phyloP scores from a whole-genome alignment of 192 early-diverging fungal species.

The Rhizophagus clarus region DNA sequence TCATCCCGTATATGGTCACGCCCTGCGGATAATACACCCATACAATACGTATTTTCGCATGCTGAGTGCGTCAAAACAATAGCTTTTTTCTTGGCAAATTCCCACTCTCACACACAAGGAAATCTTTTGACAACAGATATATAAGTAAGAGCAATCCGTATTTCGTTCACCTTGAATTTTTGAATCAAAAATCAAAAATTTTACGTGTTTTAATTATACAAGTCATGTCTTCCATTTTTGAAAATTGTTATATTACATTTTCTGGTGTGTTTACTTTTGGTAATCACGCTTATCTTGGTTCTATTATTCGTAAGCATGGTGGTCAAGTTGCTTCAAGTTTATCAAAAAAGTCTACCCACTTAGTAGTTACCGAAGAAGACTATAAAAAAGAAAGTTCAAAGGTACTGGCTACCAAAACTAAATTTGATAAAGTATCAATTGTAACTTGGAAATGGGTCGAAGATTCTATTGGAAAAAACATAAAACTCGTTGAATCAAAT shows the following conservation, averaged over 20 bases:
- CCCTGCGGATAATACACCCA: no score
- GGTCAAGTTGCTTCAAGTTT: slow-evolving; percentile 22
- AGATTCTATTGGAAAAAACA: slow-evolving; percentile 35
- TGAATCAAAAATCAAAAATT: no score
- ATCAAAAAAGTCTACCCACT: slow-evolving; percentile 41
- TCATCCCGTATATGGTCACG: no score
- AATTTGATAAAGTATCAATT: slow-evolving; percentile 28
- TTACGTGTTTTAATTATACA: no score
- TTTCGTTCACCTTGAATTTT: no score
- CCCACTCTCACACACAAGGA: no score
- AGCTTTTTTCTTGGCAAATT: no score
- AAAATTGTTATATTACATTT: slow-evolving; percentile 13
- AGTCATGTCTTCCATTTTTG: slow-evolving; percentile 12
- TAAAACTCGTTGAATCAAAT: slow-evolving; percentile 21
- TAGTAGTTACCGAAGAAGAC: slow-evolving; percentile 40
- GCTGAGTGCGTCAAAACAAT: no score
- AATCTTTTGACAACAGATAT: no score
- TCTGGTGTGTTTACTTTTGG: slow-evolving; percentile 13
- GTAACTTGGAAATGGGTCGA: slow-evolving; percentile 41
- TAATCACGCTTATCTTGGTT: not conserved
- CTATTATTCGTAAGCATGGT: slow-evolving; percentile 11
- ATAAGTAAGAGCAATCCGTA: no score
- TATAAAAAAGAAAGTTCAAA: slow-evolving; percentile 34
- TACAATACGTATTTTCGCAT: no score
- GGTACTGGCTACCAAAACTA: slow-evolving; percentile 26